These are phyloP conservation scores for Dothideomycetes sp. DNA, from an alignment of 2,329 filamentous ascomycete species.

Conservation along the genomic window DNA sequence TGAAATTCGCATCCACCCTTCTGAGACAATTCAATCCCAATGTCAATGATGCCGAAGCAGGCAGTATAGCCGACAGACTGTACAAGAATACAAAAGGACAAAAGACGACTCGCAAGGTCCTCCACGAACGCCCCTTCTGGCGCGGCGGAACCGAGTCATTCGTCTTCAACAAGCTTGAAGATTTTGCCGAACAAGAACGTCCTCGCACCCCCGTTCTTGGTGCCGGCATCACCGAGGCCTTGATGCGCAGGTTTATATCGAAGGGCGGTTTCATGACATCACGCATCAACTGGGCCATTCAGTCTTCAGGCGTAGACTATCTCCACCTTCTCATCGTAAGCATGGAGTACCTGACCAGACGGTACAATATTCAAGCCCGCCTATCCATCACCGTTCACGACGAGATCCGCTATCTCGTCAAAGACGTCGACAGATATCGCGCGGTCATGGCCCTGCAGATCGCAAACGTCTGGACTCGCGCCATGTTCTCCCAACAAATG, in stretches of 20 bases:
- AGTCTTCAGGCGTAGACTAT: constrained; percentile 94
- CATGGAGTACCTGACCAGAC: constrained; percentile 87
- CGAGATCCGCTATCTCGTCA: constrained; percentile 89
- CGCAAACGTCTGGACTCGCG: constrained; percentile 89
- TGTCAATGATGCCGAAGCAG: constrained; percentile 69
- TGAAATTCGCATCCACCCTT: constrained; percentile 84
- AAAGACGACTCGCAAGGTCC: constrained; percentile 62
- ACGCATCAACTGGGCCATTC: constrained; percentile 98
- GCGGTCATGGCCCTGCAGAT: constrained; percentile 89
- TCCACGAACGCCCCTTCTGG: constrained; percentile 78
- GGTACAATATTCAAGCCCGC: constrained; percentile 75
- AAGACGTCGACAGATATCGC: constrained; percentile 73
- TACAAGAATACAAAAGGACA: constrained; percentile 86
- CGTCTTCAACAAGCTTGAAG: constrained; percentile 95
- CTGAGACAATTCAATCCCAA: constrained; percentile 87
- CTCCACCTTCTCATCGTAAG: constrained; percentile 83
- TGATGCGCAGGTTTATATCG: constrained; percentile 78
- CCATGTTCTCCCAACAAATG: constrained; percentile 95
- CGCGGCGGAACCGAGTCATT: constrained; percentile 93
- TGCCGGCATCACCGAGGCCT: constrained; percentile 88
- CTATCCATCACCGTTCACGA: constrained; percentile 93
- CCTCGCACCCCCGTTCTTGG: constrained; percentile 87
- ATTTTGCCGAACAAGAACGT: constrained; percentile 89
- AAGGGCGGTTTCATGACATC: constrained; percentile 91
- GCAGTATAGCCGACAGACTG: constrained; percentile 62